These are phyloP conservation scores for Pittosporum tobira DNA, from an alignment of 129 eudicot species.

Conservation along the genomic window DNA sequence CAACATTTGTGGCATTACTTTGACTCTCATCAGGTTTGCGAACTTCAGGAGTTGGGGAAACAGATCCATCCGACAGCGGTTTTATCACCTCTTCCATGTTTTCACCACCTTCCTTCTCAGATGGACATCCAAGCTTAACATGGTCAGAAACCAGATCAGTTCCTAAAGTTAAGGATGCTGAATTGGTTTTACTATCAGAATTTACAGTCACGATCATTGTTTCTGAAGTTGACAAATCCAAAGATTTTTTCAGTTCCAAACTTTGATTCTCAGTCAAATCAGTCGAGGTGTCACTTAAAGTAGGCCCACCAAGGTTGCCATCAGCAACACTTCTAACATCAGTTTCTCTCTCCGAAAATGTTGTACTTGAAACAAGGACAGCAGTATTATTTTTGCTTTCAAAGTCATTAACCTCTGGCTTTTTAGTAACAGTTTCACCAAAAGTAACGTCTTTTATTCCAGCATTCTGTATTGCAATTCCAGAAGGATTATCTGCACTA, in stretches of 20 bases:
- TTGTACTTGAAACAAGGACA: neutral
- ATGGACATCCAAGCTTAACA: neutral
- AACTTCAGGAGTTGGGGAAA: neutral
- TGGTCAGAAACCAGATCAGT: neutral
- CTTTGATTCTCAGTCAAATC: slow-evolving; percentile 5
- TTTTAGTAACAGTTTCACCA: neutral
- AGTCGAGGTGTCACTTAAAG: neutral
- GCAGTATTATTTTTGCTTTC: neutral
- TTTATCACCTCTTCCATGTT: neutral
- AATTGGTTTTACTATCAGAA: neutral
- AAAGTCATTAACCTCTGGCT: slow-evolving; percentile 1
- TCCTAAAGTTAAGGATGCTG: slow-evolving; percentile 6
- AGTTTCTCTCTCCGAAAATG: neutral
- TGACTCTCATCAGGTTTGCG: slow-evolving; percentile 1
- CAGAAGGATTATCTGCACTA: neutral
- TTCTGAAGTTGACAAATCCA: slow-evolving; percentile 5
- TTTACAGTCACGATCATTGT: neutral
- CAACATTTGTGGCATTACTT: neutral
- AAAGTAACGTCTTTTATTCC: neutral
- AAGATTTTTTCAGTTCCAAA: neutral
- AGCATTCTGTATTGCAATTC: neutral
- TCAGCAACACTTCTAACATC: neutral
- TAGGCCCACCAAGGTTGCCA: slow-evolving; percentile 7
- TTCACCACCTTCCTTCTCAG: slow-evolving; percentile 20
- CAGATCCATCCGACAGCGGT: neutral